A percentile compares a stretch with the other conserved stretches of the same genome.
These are phyloP conservation scores for Bondarzewia mesenterica DNA, from an alignment of 1,284 basidiomycete species.

Conservation along the genomic window DNA sequence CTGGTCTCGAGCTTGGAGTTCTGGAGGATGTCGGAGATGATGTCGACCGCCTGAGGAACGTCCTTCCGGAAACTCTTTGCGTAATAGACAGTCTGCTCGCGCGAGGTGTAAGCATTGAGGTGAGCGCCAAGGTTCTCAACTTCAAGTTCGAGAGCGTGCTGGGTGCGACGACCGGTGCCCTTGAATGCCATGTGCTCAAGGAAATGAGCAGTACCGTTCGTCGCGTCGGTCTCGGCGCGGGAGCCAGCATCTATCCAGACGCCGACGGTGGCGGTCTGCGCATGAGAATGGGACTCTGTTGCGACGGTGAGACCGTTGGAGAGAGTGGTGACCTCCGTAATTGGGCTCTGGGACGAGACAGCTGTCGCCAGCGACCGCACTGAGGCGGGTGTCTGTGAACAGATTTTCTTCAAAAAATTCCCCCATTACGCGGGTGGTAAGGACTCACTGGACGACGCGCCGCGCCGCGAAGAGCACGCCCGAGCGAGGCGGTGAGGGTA, in stretches of 20 bases:
- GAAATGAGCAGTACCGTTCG: conserved; percentile 97
- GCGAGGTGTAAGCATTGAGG: conserved; percentile 96
- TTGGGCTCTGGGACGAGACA: conserved; percentile 50
- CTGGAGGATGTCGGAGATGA: conserved; percentile 97
- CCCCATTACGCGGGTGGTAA: background rate
- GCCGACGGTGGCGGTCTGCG: conserved; percentile 97
- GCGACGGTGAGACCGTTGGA: conserved; percentile 90
- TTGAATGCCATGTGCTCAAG: conserved; percentile 97
- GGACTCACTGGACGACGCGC: conserved; percentile 45
- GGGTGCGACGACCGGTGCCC: conserved; percentile 86
- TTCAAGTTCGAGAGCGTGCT: conserved; percentile 92
- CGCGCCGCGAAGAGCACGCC: conserved; percentile 51
- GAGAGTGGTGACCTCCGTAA: conserved; percentile 84
- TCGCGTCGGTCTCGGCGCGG: conserved; percentile 90
- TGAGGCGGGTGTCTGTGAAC: conserved; percentile 21
- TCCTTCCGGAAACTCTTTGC: conserved; percentile 99
- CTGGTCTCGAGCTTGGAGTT: conserved; percentile 89
- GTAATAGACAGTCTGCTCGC: conserved; percentile 99
- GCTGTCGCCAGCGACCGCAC: conserved; percentile 64
- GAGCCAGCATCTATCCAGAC: conserved; percentile 99
- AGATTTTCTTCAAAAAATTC: background rate
- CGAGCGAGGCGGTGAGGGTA: conserved; percentile 51
- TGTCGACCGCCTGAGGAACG: conserved; percentile 86
- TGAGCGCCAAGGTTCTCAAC: conserved; percentile 98
- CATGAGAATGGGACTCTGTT: conserved; percentile 86